Percentiles rank a stretch among this genome's conserved stretches.
Evolutionary conservation across 768 basidiomycete species (phyloP).

Genomic region (Amanita subjunquillea): DNA sequence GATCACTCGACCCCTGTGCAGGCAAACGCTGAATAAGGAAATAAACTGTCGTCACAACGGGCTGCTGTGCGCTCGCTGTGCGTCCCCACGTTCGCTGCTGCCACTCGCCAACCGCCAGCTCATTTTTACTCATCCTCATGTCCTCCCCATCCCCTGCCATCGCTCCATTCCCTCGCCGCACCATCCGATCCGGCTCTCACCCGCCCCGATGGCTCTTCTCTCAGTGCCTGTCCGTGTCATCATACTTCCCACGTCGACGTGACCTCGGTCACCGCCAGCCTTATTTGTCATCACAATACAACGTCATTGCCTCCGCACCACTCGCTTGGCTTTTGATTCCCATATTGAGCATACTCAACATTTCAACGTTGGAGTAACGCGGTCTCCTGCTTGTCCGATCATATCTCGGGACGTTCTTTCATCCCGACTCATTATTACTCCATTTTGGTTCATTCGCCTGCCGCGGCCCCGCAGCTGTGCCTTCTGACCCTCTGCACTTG

Average conservation of each 20-base stretch:
- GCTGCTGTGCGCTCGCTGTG: background rate
- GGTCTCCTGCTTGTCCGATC: background rate
- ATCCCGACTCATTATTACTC: background rate
- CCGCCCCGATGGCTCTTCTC: background rate
- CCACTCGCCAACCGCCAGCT: background rate
- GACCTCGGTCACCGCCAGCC: background rate
- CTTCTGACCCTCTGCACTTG: background rate
- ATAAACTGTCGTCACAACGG: constrained; percentile 3
- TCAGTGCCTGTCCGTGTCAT: background rate
- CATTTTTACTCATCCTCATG: background rate
- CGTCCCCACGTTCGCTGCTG: background rate
- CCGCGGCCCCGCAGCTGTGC: background rate
- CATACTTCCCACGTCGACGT: background rate
- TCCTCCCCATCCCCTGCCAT: background rate
- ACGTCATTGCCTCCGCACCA: background rate
- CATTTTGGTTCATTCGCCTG: background rate
- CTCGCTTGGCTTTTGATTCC: background rate
- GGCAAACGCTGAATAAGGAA: background rate
- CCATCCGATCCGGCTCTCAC: background rate
- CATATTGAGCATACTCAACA: background rate
- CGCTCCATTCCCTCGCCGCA: background rate
- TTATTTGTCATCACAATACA: background rate
- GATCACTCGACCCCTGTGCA: constrained; percentile 7
- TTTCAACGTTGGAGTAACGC: constrained; percentile 2
- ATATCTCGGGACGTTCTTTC: background rate